Evolutionary conservation across 2,329 filamentous ascomycete genomes (phyloP), one percentile per base, ranked within the genome.

Genomic region (Polytolypa hystricis): DNA sequence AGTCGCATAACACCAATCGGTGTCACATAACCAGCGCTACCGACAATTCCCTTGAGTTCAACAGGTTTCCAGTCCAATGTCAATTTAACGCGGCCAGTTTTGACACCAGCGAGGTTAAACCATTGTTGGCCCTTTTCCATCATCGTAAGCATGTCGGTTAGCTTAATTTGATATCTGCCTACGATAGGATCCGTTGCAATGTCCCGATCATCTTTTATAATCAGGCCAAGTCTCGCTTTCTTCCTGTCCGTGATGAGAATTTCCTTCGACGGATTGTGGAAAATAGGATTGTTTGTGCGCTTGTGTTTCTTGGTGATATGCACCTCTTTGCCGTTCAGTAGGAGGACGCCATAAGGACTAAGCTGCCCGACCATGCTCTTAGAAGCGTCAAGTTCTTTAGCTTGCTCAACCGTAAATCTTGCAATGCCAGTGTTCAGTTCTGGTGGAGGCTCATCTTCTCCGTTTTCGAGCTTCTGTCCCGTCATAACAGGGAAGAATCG

Each of bases 241-340:
- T 86, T 93, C 44, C 84, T 80, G 56, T 98, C 87, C 1, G 87
- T 95, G 54, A 98, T 89, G 42, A 98, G 76, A 48, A 98, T 77
- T 55, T 98, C 91, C 63, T 94, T 94, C 48, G 79, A 82, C 5
- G 84, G 84, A 54, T 96, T 81, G 37, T 89, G 81, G 80, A 87
- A 98, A 51, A 98, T 87, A 5, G 91, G 91, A 51, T 94, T 91
- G 64, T 98, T 98, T 42, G 86, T 96, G 42, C 89, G 81, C 72
- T 96, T 98, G 51, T 95, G 73, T 30, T 30, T 93, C 63, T 86
- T 84, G 36, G 87, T 93, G 39, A 77, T 72, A 51, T 94, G 86
- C 4, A 96, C 73, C 55, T 93, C 81, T 61, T 91, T 93, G 44
- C 85, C 83, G 51, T 98, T 98, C 48, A 98, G 74, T 30, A 95